A percentile compares a stretch with the other conserved stretches of the same genome.
Conservation (phyloP, 495 filamentous ascomycete species). For the Cetradonia linearis region DNA sequence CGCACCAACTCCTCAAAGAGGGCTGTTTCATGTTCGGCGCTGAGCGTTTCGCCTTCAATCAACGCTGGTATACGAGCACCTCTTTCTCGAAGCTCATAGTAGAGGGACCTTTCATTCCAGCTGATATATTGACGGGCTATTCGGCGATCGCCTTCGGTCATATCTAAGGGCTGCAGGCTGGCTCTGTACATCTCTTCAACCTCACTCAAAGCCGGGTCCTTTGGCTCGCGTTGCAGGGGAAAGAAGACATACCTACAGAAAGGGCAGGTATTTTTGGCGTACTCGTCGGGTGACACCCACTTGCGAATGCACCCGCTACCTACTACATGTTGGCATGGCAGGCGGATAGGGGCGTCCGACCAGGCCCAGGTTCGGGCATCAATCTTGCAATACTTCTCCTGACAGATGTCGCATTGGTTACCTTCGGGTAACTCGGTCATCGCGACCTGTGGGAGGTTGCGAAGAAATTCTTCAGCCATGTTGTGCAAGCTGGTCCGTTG, state of each 20-base stretch:
- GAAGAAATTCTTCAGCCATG: conserved; percentile 1
- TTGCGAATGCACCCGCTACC: background rate
- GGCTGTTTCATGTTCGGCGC: background rate
- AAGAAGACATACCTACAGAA: conserved; percentile 2
- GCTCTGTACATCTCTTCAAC: background rate
- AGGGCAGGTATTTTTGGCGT: background rate
- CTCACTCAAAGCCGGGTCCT: background rate
- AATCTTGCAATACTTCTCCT: background rate
- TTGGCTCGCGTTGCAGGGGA: background rate
- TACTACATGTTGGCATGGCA: conserved; percentile 2
- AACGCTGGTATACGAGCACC: background rate
- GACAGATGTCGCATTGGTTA: conserved; percentile 2
- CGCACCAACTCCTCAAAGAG: background rate
- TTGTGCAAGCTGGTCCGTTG: background rate
- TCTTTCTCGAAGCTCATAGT: background rate
- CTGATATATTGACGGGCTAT: background rate
- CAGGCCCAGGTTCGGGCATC: background rate
- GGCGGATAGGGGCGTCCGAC: background rate
- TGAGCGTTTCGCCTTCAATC: background rate
- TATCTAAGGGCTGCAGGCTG: background rate
- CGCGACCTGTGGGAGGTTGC: background rate
- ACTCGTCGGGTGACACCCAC: background rate
- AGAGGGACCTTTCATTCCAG: background rate
- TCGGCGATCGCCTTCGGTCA: background rate
- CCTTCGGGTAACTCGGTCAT: background rate